Percentiles rank a stretch among this genome's conserved stretches.
phyloP scores from a whole-genome alignment of 345 rosid genomes.

The Eucalyptus paniculata region DNA sequence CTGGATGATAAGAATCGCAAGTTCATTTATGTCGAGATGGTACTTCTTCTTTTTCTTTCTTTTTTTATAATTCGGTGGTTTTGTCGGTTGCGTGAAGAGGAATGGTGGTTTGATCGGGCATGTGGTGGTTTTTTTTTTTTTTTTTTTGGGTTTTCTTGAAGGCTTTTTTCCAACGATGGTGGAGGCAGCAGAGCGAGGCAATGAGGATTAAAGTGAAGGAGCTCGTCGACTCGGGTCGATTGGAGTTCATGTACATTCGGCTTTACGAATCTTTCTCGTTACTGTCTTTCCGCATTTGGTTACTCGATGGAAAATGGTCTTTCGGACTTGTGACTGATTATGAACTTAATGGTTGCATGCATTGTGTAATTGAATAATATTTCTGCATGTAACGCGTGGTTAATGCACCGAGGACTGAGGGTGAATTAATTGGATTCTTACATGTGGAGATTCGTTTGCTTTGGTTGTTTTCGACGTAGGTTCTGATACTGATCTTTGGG shows the following conservation, averaged over 20 bases:
- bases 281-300: neutral
- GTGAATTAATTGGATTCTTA: neutral
- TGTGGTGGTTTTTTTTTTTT: too few species aligned
- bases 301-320: neutral
- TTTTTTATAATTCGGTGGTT: neutral
- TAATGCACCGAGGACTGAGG: neutral
- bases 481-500: neutral
- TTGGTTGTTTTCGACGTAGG: neutral
- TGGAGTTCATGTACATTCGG: conserved; percentile 67
- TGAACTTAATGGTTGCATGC: neutral
- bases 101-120: neutral
- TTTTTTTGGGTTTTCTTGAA: neutral
- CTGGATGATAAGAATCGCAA: conserved; percentile 78
- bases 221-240: conserved; percentile 79
- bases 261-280: neutral
- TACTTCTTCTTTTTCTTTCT: neutral
- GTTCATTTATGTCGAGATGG: conserved; percentile 87
- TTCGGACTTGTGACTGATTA: neutral
- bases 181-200: conserved; percentile 84
- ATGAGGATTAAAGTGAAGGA: conserved; percentile 64
- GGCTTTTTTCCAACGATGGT: conserved; percentile 97
- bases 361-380: neutral
- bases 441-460: neutral
- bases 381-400: neutral
- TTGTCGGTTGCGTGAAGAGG: neutral